Conservation (phyloP, 2,329 filamentous ascomycete genomes). For the Aureobasidium leucospermi region DNA sequence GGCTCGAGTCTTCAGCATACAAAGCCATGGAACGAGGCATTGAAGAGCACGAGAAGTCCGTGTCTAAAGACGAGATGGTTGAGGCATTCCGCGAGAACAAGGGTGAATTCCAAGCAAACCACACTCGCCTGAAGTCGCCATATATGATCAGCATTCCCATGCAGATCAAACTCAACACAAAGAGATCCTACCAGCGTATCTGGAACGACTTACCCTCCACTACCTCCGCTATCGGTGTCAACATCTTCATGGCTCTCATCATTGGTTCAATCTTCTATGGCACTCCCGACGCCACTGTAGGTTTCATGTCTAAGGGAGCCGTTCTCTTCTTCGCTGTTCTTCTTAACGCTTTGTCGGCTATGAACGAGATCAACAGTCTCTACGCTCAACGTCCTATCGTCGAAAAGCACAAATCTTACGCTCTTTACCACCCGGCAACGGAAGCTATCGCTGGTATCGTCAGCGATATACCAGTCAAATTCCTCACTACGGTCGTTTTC, state of each 20-base stretch:
- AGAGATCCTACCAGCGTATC: slow-evolving; percentile 46
- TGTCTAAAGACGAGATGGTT: slow-evolving; percentile 38
- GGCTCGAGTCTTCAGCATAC: slow-evolving; percentile 48
- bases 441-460: slow-evolving; percentile 51
- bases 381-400: slow-evolving; percentile 42
- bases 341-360: slow-evolving; percentile 51
- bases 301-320: slow-evolving; percentile 64
- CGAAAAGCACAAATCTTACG: slow-evolving; percentile 40
- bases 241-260: slow-evolving; percentile 53
- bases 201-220: slow-evolving; percentile 47
- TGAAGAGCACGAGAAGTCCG: slow-evolving; percentile 40
- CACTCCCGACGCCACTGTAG: slow-evolving; percentile 53
- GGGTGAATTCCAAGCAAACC: slow-evolving; percentile 40
- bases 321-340: slow-evolving; percentile 55
- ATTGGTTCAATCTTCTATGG: slow-evolving; percentile 55
- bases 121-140: slow-evolving; percentile 45
- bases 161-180: slow-evolving; percentile 47
- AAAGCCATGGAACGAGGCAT: slow-evolving; percentile 46
- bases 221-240: slow-evolving; percentile 37
- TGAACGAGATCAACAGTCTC: slow-evolving; percentile 56
- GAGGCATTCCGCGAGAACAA: slow-evolving; percentile 42
- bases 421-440: slow-evolving; percentile 30
- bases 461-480: slow-evolving; percentile 51
- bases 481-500: slow-evolving; percentile 43
- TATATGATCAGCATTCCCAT: slow-evolving; percentile 51